Conservation (phyloP, 768 basidiomycete species). For the Leccinum variicolor region DNA sequence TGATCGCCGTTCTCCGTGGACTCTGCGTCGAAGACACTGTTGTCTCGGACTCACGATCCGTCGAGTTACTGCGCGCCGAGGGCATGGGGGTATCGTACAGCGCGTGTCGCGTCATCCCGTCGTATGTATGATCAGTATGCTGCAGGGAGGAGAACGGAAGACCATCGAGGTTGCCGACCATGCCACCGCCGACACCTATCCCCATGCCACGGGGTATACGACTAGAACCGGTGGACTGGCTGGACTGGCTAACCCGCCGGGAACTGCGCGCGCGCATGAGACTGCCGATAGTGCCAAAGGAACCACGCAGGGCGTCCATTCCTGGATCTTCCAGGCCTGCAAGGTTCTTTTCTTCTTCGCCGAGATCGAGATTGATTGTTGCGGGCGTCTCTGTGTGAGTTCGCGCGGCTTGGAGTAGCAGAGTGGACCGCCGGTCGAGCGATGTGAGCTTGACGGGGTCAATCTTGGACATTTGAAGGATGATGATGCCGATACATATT, state of each 20-base stretch:
- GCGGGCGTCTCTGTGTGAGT: constrained; percentile 56
- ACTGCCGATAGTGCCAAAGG: constrained; percentile 88
- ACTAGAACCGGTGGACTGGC: constrained; percentile 27
- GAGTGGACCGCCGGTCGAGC: constrained; percentile 86
- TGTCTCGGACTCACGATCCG: constrained; percentile 36
- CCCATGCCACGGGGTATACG: constrained; percentile 18
- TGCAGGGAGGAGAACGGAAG: constrained; percentile 23
- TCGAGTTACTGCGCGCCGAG: constrained; percentile 28
- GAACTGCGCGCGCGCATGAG: constrained; percentile 73
- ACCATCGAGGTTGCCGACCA: constrained; percentile 25
- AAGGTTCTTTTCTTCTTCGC: constrained; percentile 60
- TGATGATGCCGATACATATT: constrained; percentile 88
- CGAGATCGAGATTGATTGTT: constrained; percentile 29
- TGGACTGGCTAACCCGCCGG: constrained; percentile 48
- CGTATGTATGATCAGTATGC: constrained; percentile 34
- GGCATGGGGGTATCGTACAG: constrained; percentile 89
- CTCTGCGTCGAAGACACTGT: constrained; percentile 29
- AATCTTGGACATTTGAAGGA: constrained; percentile 94
- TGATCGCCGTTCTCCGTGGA: constrained; percentile 56
- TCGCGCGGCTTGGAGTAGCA: constrained; percentile 85
- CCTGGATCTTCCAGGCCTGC: constrained; percentile 83
- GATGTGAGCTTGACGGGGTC: constrained; percentile 76
- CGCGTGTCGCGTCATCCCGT: constrained; percentile 72
- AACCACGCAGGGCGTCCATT: constrained; percentile 87
- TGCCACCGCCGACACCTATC: constrained; percentile 25